Percentiles rank a stretch among this genome's conserved stretches.
Evolutionary conservation across 164 flowering plant genomes (phyloP).

Genomic region (Magnolia sinica): DNA sequence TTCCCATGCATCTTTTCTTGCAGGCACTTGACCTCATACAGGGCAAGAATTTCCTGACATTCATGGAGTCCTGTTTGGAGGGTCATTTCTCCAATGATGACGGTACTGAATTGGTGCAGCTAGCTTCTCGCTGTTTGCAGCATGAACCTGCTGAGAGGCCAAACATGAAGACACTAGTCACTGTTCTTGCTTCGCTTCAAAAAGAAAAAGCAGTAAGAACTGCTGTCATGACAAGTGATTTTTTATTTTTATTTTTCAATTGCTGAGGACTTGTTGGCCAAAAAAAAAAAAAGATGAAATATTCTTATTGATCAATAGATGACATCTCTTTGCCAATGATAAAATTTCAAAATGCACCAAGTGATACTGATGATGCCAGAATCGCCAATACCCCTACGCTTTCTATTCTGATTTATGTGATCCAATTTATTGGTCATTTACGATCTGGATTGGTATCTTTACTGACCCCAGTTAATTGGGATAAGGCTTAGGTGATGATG

Average conservation of each 20-base stretch:
- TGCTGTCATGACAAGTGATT: not conserved
- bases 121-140: conserved; percentile 28
- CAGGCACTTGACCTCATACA: conserved; percentile 26
- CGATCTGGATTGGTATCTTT: no score
- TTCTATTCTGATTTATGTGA: no score
- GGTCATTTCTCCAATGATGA: conserved; percentile 24
- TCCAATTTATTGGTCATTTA: no score
- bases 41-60: conserved; percentile 19
- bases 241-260: not conserved
- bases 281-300: not conserved
- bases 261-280: not conserved
- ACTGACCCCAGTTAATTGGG: no score
- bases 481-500: no score
- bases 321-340: not conserved
- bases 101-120: conserved; percentile 24
- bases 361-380: no score
- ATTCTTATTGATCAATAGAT: not conserved
- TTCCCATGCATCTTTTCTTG: not conserved
- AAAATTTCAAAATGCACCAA: no score
- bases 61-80: conserved; percentile 26
- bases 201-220: conserved; percentile 18
- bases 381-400: no score
- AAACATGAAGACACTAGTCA: conserved; percentile 19
- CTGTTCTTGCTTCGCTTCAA: conserved; percentile 21
- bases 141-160: conserved; percentile 25